Conservation (phyloP, 768 basidiomycete species). For the Suillus alpinus region DNA sequence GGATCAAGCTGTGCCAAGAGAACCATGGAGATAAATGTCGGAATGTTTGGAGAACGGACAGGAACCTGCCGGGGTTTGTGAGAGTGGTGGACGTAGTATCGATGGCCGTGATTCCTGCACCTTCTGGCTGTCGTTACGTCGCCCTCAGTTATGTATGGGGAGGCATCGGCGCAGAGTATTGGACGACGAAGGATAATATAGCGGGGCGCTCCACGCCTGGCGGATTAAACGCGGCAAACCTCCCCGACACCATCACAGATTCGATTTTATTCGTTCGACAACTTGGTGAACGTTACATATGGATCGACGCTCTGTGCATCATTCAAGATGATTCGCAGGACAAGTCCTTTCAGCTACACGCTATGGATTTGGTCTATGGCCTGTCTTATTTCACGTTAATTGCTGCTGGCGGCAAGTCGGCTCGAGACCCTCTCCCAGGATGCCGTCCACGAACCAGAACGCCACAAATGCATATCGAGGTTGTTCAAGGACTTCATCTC, state of each 20-base stretch:
- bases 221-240: conserved; percentile 7
- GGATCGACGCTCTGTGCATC: conserved; percentile 25
- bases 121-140: conserved; percentile 3
- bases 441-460: conserved; percentile 10
- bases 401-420: conserved; percentile 16
- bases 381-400: conserved; percentile 16
- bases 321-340: conserved; percentile 20
- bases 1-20: conserved; percentile 1
- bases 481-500: conserved; percentile 20
- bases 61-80: conserved; percentile 2
- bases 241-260: conserved; percentile 19
- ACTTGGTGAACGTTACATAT: conserved; percentile 22
- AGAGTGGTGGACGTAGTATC: conserved; percentile 5
- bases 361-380: conserved; percentile 20
- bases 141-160: conserved; percentile 9
- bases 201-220: neutral
- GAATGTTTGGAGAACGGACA: conserved; percentile 4
- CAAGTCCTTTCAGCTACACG: conserved; percentile 13
- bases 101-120: conserved; percentile 7
- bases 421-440: conserved; percentile 13
- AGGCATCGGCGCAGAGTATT: neutral
- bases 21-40: conserved; percentile 2
- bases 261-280: conserved; percentile 16
- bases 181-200: conserved; percentile 3
- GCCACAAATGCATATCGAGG: conserved; percentile 13